Conservation (phyloP, 2,329 filamentous ascomycete genomes). For the Aciculosporium take region DNA sequence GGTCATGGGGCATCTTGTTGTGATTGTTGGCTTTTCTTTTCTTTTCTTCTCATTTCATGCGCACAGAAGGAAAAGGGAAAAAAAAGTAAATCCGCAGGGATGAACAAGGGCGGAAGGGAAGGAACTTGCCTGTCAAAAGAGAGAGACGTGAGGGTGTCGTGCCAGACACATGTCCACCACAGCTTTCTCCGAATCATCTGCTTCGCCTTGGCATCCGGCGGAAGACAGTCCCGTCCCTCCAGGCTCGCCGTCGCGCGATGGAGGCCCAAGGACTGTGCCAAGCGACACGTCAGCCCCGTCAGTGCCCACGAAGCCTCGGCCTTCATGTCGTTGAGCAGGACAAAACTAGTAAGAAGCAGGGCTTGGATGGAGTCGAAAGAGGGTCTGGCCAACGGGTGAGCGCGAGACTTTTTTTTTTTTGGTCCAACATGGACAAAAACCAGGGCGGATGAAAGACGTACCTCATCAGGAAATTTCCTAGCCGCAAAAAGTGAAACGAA, state of each 20-base stretch:
- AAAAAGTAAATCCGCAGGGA: too few species aligned
- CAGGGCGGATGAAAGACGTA: constrained; percentile 21
- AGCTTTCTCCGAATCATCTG: constrained; percentile 41
- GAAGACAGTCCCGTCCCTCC: constrained; percentile 30
- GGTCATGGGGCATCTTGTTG: constrained; percentile 47
- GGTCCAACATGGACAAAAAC: constrained; percentile 6
- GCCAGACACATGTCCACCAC: constrained; percentile 55
- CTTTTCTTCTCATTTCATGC: too few species aligned
- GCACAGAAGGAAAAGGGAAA: too few species aligned
- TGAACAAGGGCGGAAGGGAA: too few species aligned
- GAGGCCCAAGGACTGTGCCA: constrained; percentile 51
- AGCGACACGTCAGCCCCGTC: constrained; percentile 46
- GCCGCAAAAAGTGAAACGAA: constrained; percentile 48
- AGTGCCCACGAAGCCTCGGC: constrained; percentile 54
- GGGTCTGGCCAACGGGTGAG: constrained; percentile 25
- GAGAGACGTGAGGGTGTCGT: constrained; percentile 50
- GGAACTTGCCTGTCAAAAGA: constrained; percentile 50
- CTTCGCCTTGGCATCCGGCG: constrained; percentile 32
- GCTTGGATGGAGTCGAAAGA: constrained; percentile 54
- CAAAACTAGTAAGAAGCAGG: constrained; percentile 46
- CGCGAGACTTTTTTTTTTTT: not conserved
- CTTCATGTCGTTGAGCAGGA: constrained; percentile 55
- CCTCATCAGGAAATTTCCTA: constrained; percentile 46
- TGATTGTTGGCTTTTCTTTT: not conserved
- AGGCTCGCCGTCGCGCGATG: constrained; percentile 31